Evolutionary conservation across 768 basidiomycete species (phyloP), one percentile per base, ranked within the genome.

Genomic region (Tephrocybe sp.): DNA sequence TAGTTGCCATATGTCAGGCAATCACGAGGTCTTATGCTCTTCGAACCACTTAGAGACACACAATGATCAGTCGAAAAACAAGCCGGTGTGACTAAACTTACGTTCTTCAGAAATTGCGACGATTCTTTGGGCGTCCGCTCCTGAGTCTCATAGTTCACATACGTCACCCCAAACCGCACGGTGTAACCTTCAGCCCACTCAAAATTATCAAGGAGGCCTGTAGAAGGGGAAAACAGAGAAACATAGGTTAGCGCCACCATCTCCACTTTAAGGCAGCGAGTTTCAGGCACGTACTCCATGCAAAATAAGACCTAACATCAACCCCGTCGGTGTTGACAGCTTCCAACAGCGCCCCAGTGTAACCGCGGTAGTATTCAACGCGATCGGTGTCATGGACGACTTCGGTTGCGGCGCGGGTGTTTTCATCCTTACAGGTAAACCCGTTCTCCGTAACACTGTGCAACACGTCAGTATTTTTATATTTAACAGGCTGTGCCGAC

Each of bases 151-250:
- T 81, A 86, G 65, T 86, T 78, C 34, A 88, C 78, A 61, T 85
- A 82, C 7, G 82, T 86, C 42, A 84, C 75, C 15, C 84, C 84
- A 57, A 88, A 88, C 6, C 85, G 79, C 4, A 80, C 80, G 29
- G 64, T 66, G 56, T 84, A 84, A 7, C 85, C 83, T 51, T 86
- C 84, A 18, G 81, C 79, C 83, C 85, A 84, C 62, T 87, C 85
- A 50, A 86, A 84, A 61, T 85, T 86, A 57, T 86, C 83, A 50
- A 86, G 57, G 39, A 86, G 68, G 65, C 81, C 80, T 81, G 50
- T 29, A 36, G 10, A 47, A 24, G 8, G 45, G 4, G 21, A 50
- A 55, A 43, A n/a, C n/a, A n/a, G 58, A 45, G 8, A 23, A 10
- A 31, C 21, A 38, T 24, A 10, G 16, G 18, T 42, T 5, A 34